A percentile compares a stretch with the other conserved stretches of the same genome.
phyloP scores from a whole-genome alignment of 2,329 filamentous ascomycete genomes.

The Claviceps paspali region DNA sequence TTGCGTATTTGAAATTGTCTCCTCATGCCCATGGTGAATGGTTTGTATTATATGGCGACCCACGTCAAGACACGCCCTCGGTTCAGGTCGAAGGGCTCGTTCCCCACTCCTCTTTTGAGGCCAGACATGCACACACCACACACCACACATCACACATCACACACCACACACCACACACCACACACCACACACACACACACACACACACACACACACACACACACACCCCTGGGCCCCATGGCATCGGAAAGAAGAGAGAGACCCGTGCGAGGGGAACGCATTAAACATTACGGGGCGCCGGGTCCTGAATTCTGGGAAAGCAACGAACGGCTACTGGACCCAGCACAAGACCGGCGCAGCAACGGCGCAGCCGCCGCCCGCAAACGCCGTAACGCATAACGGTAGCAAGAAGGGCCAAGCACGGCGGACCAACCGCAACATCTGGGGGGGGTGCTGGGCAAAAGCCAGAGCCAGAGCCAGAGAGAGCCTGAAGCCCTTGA shows the following conservation, averaged over 20 bases:
- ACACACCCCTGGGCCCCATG: slow-evolving; percentile 3
- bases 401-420: no score
- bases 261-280: slow-evolving; percentile 3
- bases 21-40: no score
- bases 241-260: slow-evolving; percentile 4
- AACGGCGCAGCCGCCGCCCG: slow-evolving; percentile 4
- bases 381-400: no score
- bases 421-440: no score
- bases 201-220: no score
- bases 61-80: neutral
- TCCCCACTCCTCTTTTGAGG: neutral
- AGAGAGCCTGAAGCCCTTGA: no score
- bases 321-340: neutral
- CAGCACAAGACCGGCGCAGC: neutral
- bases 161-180: neutral
- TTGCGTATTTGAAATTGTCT: no score
- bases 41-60: neutral
- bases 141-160: no score
- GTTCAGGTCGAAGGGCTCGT: neutral
- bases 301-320: neutral
- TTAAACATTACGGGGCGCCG: slow-evolving; percentile 1
- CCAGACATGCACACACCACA: no score
- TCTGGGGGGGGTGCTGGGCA: no score
- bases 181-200: neutral
- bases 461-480: no score